Evolutionary conservation across 805 yeast genomes (phyloP), one percentile per base, ranked within the genome.

Genomic region (Tetrapisispora phaffii): DNA sequence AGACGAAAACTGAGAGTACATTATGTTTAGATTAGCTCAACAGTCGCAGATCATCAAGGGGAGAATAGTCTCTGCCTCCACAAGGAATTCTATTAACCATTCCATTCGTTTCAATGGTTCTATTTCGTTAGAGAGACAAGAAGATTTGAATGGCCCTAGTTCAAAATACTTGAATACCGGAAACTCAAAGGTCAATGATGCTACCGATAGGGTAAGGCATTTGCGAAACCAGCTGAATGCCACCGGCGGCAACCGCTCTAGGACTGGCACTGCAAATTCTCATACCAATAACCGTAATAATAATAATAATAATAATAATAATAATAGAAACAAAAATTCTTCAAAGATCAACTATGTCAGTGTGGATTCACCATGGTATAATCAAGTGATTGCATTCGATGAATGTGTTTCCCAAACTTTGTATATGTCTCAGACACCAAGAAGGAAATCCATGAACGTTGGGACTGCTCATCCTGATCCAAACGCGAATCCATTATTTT

Each of bases 361-460:
- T n/a, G 33, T 45, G 20, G 54, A 51, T 46, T 52, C 46, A 44
- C 54, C 66, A 21, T 74, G 72, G 68, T 71, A 64, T 49, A 69
- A 71, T 45, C 76, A 76, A 47, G 66, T 75, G 7, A 51, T 67
- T 36, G 76, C 79, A 3, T 76, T 74, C 56, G 79, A 75, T 52
- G 80, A 76, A 48, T 72, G 73, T 46, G 63, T 71, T 4, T 50
- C 66, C 0, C 67, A 64, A 41, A 62, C 69, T 12, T 50, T 62
- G 35, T 57, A 59, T 39, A 58, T 62, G 60, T 62, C 66, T 1
- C 65, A 59, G 45, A 60, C 66, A 4, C 64, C 66, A 38, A 60
- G 59, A 49, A 54, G 61, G 37, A 58, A 59, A 38, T 51, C 52
- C 29, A 58, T 57, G 47, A 60, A 59, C 33, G 54, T 59, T 17